Percentiles rank a stretch among this genome's conserved stretches.
phyloP scores from a whole-genome alignment of 2,329 filamentous ascomycete genomes.

The Penicillium digitatum region DNA sequence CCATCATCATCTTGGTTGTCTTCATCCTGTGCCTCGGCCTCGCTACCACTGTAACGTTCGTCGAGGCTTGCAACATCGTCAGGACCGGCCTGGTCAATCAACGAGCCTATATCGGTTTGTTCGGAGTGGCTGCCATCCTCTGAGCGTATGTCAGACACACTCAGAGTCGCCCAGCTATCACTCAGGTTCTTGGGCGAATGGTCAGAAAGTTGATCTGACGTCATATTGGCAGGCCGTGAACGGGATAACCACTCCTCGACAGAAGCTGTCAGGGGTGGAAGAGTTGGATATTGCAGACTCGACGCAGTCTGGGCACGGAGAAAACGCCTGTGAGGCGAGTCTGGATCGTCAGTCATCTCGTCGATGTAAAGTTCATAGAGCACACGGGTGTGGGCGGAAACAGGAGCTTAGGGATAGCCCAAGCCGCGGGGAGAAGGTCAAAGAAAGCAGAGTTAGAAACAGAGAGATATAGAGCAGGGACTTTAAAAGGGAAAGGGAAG shows the following conservation, averaged over 20 bases:
- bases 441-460: conserved; percentile 7
- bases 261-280: conserved; percentile 38
- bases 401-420: conserved; percentile 6
- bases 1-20: conserved; percentile 27
- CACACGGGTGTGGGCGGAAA: conserved; percentile 4
- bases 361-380: conserved; percentile 9
- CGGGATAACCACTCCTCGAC: conserved; percentile 42
- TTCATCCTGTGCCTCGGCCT: conserved; percentile 34
- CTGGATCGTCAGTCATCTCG: conserved; percentile 39
- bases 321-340: conserved; percentile 29
- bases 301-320: conserved; percentile 27
- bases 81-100: conserved; percentile 41
- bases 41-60: conserved; percentile 38
- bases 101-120: conserved; percentile 42
- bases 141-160: conserved; percentile 42
- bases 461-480: neutral
- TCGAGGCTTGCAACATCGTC: conserved; percentile 46
- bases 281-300: conserved; percentile 41
- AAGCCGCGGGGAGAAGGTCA: neutral
- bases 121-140: conserved; percentile 46
- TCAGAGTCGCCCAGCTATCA: conserved; percentile 47
- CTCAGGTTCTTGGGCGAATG: conserved; percentile 35
- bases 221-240: conserved; percentile 42
- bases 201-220: conserved; percentile 31
- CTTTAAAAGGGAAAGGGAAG: neutral